A percentile compares a stretch with the other conserved stretches of the same genome.
These are phyloP conservation scores for Uronychia binucleata DNA, from an alignment of 73 alveolate species.

Conservation along the genomic window DNA sequence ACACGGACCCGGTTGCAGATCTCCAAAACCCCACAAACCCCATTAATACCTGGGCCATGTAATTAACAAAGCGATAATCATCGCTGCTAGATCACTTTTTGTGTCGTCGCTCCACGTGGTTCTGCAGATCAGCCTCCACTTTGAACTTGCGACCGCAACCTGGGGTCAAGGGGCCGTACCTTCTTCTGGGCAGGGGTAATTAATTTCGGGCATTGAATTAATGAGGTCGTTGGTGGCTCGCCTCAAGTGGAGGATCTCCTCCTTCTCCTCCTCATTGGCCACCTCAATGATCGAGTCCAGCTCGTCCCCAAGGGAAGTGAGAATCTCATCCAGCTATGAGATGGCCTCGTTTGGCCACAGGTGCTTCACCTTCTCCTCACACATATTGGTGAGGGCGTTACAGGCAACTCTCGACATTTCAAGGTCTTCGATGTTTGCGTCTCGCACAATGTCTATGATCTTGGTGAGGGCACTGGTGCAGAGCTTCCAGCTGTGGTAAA, in stretches of 20 bases:
- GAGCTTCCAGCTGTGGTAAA: background rate
- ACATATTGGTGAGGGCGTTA: constrained; percentile 54
- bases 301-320: constrained; percentile 58
- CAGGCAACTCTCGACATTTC: constrained; percentile 60
- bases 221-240: constrained; percentile 38
- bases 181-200: constrained; percentile 27
- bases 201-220: constrained; percentile 63
- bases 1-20: constrained; percentile 35
- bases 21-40: constrained; percentile 4
- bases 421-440: constrained; percentile 58
- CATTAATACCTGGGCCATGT: background rate
- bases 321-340: constrained; percentile 42
- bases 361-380: constrained; percentile 21
- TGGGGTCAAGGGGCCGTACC: background rate
- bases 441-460: constrained; percentile 39
- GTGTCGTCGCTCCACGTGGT: constrained; percentile 48
- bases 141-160: constrained; percentile 60
- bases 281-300: constrained; percentile 67
- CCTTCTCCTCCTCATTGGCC: constrained; percentile 59
- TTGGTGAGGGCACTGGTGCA: constrained; percentile 4
- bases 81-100: constrained; percentile 14
- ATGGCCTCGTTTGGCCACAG: constrained; percentile 44
- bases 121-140: constrained; percentile 28
- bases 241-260: constrained; percentile 46
- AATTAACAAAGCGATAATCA: too few relatives aligned